Percentiles rank a stretch among this genome's conserved stretches.
phyloP scores from a whole-genome alignment of 148 eudicot genomes.

The Chenopodium formosanum region DNA sequence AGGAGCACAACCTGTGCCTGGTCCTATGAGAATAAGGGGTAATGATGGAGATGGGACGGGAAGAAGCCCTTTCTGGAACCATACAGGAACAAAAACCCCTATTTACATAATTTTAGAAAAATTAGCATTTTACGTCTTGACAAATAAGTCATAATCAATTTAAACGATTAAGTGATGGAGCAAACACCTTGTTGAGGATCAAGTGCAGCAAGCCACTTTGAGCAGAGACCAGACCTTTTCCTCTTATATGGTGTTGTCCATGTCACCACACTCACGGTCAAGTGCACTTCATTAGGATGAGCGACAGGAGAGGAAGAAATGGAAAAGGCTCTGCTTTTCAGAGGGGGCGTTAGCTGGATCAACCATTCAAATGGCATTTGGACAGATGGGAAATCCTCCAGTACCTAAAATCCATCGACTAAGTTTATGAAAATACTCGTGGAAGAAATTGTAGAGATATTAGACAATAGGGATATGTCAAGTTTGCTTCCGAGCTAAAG shows the following conservation, averaged over 20 bases:
- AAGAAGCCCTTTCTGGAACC: constrained; percentile 85
- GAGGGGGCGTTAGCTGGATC: constrained; percentile 79
- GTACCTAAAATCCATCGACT: constrained; percentile 46
- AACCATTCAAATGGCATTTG: constrained; percentile 97
- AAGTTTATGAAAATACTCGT: background rate
- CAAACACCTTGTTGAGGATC: constrained; percentile 58
- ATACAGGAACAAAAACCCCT: constrained; percentile 65
- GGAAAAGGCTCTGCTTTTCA: constrained; percentile 82
- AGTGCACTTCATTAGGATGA: constrained; percentile 82
- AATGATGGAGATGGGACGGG: constrained; percentile 80
- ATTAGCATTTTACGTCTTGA: constrained; percentile 7
- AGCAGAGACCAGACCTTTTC: constrained; percentile 80
- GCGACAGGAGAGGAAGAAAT: constrained; percentile 76
- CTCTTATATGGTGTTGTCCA: constrained; percentile 87
- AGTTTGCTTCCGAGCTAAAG: background rate
- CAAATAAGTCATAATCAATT: background rate
- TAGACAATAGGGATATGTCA: constrained; percentile 2
- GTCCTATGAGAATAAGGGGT: constrained; percentile 88
- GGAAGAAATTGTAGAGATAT: background rate
- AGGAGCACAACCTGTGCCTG: constrained; percentile 97
- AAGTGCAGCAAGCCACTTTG: constrained; percentile 77
- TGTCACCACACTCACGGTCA: constrained; percentile 72
- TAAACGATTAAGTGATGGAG: background rate
- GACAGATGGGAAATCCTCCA: constrained; percentile 91
- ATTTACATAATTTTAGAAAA: constrained; percentile 18